These are phyloP conservation scores for Helianthus tuberosus DNA, from an alignment of 129 eudicot genomes.

Conservation along the genomic window DNA sequence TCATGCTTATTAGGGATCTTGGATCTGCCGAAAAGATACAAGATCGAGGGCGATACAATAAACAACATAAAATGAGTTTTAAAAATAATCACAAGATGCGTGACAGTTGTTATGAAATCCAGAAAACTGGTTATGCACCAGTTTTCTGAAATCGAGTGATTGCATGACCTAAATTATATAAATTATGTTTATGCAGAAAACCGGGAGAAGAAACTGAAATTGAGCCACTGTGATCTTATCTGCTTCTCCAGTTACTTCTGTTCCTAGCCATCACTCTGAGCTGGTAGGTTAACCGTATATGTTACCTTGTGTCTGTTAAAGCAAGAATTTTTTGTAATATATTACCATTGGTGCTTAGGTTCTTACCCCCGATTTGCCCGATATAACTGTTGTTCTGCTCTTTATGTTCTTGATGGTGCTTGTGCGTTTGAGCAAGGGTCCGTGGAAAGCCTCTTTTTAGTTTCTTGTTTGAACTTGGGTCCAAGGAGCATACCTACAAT, in stretches of 20 bases:
- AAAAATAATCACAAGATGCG: too few species aligned
- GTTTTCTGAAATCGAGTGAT: too few species aligned
- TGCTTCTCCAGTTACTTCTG: slow-evolving; percentile 87
- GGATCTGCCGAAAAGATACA: too few species aligned
- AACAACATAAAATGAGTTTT: too few species aligned
- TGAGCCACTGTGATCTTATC: slow-evolving; percentile 81
- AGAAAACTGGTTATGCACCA: too few species aligned
- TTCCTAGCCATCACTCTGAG: slow-evolving; percentile 88
- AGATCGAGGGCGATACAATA: too few species aligned
- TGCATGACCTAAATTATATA: too few species aligned
- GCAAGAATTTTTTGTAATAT: slow-evolving; percentile 1
- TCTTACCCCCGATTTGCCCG: slow-evolving; percentile 97
- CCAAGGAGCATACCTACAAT: slow-evolving; percentile 94
- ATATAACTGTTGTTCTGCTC: slow-evolving; percentile 74
- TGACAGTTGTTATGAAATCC: too few species aligned
- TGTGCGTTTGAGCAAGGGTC: slow-evolving; percentile 99
- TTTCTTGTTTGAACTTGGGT: slow-evolving; percentile 91
- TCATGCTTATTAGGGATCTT: too few species aligned
- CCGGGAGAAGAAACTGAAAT: too few species aligned
- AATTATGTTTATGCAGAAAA: too few species aligned
- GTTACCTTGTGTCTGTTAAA: slow-evolving; percentile 7
- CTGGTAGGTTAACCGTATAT: slow-evolving; percentile 54
- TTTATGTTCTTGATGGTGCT: slow-evolving; percentile 94
- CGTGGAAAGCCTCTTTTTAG: slow-evolving; percentile 91
- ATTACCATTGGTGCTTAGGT: slow-evolving; percentile 54